These are phyloP conservation scores for Senna siamea DNA, from an alignment of 306 rosid species.

Conservation along the genomic window DNA sequence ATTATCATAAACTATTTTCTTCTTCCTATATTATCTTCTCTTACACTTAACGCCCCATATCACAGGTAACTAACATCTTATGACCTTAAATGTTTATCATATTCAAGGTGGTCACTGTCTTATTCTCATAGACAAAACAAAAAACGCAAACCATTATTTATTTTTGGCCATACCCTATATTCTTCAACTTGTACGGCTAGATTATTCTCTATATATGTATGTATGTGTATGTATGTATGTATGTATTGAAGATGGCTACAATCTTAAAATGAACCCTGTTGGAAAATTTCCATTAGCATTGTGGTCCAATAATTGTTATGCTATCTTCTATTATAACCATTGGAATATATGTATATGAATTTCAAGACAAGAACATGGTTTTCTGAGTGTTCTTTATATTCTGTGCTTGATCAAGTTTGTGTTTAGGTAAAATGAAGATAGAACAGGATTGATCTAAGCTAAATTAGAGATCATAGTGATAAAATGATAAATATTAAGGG, in stretches of 20 bases:
- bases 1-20: conserved; percentile 40
- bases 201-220: conserved; percentile 13
- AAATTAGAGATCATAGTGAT: too few species aligned
- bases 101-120: conserved; percentile 46
- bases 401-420: too few species aligned
- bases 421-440: too few species aligned
- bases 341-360: too few species aligned
- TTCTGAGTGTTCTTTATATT: too few species aligned
- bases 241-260: conserved; percentile 1
- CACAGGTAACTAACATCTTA: too few species aligned
- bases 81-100: conserved; percentile 32
- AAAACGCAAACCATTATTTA: conserved; percentile 42
- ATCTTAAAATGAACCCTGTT: too few species aligned
- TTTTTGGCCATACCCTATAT: conserved; percentile 33
- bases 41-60: conserved; percentile 39
- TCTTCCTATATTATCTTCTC: not conserved
- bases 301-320: too few species aligned
- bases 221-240: conserved; percentile 20
- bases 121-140: conserved; percentile 48
- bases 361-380: too few species aligned
- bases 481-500: conserved; percentile 1
- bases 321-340: too few species aligned
- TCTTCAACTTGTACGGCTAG: conserved; percentile 25
- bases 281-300: too few species aligned
- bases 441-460: too few species aligned